Percentiles rank a stretch among this genome's conserved stretches.
Conservation (phyloP, 768 basidiomycete species). For the Cystobasidium tubakii region DNA sequence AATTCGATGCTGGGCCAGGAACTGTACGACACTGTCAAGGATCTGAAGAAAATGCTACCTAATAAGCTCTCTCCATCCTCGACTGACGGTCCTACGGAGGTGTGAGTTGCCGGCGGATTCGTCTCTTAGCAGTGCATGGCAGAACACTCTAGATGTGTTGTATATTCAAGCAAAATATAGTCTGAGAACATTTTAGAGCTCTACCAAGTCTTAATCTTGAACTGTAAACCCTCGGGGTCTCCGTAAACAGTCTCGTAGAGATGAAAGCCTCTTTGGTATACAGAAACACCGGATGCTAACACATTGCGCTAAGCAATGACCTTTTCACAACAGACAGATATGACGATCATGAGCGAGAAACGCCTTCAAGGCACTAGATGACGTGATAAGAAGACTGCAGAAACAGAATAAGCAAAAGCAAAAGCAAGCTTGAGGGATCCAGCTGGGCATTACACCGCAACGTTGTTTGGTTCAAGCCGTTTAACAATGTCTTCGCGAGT, state of each 20-base stretch:
- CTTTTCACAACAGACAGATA: background rate
- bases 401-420: background rate
- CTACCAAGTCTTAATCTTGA: no score
- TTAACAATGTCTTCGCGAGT: background rate
- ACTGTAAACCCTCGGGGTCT: no score
- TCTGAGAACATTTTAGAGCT: no score
- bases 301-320: background rate
- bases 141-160: no score
- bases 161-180: no score
- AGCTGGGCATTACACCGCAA: background rate
- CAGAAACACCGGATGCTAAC: background rate
- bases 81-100: background rate
- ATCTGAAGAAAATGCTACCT: slow-evolving; percentile 19
- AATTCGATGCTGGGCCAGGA: slow-evolving; percentile 18
- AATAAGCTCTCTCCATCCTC: background rate
- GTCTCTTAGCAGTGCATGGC: no score
- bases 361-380: no score
- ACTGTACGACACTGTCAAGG: slow-evolving; percentile 10
- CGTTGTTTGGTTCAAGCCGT: background rate
- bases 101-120: no score
- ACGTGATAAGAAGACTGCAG: no score
- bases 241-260: no score
- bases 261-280: background rate
- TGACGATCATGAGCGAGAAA: background rate
- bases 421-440: background rate